Base-by-base conservation (phyloP, 139 green algal genomes). In the Monoraphidium neglectum region DNA sequence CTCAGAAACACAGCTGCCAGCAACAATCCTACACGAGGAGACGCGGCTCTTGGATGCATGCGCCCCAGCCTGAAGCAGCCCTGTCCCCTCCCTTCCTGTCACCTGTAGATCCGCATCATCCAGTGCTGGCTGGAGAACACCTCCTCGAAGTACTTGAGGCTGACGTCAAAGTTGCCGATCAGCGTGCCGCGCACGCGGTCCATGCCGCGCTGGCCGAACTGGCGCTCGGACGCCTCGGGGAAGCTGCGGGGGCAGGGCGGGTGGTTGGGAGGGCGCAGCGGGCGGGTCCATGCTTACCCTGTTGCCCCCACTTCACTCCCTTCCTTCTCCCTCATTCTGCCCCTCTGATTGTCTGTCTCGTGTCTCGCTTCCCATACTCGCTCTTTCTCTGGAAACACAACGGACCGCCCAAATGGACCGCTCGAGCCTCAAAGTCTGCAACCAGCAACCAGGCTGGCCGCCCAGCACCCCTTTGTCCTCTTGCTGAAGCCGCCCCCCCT, bases 121-220 rank as follows among this genome's bases (percentile, higher is more conserved):
- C 92, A 97, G 80, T 97, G 93, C 78, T 95, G 81, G 64, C 81
- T 89, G 36, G 93, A 97, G 82, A 95, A 97, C 23, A 96, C 95
- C 81, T 97, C 93, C 80, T 95, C 89, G 86, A 97, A 97, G 78
- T 94, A 92, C 36, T 88, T 77, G 28, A 94, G 77, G 15, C 88
- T 87, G 70, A 97, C 87, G 65, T 97, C 86, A 51, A 77, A 81
- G 33, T 86, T 83, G 40, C 91, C 94, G 32, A 98, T 97, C 57
- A 90, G 78, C 2, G 84, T 83, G 51, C 91, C 77, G 53, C 94
- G 88, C 63, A 98, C 94, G 4, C 94, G 87, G 81, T 98, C 94
- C 21, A 86, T 92, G 46, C 92, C 94, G 24, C 74, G 68, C 47
- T 83, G 83, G 24, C 89, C 87, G n/a, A 77, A 84, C 47, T 54